A percentile compares a stretch with the other conserved stretches of the same genome.
phyloP scores from a whole-genome alignment of 169 alveolate genomes.

The Plasmodium billcollinsi region DNA sequence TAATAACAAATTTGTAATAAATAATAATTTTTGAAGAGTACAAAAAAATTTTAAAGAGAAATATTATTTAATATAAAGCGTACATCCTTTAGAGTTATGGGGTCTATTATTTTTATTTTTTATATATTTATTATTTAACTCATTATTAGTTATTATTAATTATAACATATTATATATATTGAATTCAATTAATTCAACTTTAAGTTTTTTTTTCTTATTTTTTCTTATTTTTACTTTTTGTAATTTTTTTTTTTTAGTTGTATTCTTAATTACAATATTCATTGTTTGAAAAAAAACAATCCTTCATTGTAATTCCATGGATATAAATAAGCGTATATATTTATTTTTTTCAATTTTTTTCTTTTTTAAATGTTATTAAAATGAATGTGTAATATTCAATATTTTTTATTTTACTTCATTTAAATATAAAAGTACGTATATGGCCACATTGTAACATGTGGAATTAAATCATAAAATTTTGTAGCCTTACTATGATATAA shows the following conservation, averaged over 20 bases:
- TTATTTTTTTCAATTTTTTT: too few species aligned
- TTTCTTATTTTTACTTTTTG: conserved; percentile 6
- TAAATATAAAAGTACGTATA: too few species aligned
- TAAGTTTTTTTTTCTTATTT: conserved; percentile 18
- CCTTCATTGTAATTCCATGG: too few species aligned
- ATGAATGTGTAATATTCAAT: too few species aligned
- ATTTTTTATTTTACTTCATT: too few species aligned
- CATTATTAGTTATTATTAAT: conserved; percentile 24
- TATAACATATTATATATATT: conserved; percentile 49
- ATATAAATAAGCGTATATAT: too few species aligned
- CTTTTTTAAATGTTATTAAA: too few species aligned
- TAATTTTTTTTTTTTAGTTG: conserved; percentile 18
- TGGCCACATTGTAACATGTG: too few species aligned
- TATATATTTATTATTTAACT: conserved; percentile 39
- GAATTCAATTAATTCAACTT: conserved; percentile 47
- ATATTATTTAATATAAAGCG: conserved; percentile 32
- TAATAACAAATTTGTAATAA: conserved; percentile 48
- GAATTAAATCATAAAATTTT: too few species aligned
- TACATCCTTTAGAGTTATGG: conserved; percentile 31
- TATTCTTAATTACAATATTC: too few species aligned
- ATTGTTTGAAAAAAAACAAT: too few species aligned
- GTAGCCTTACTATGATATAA: too few species aligned
- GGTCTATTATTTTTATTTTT: conserved; percentile 50
- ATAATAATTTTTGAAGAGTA: conserved; percentile 40
- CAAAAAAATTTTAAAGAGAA: conserved; percentile 23